phyloP scores from a whole-genome alignment of 495 filamentous ascomycete species.

The Podospora didyma region DNA sequence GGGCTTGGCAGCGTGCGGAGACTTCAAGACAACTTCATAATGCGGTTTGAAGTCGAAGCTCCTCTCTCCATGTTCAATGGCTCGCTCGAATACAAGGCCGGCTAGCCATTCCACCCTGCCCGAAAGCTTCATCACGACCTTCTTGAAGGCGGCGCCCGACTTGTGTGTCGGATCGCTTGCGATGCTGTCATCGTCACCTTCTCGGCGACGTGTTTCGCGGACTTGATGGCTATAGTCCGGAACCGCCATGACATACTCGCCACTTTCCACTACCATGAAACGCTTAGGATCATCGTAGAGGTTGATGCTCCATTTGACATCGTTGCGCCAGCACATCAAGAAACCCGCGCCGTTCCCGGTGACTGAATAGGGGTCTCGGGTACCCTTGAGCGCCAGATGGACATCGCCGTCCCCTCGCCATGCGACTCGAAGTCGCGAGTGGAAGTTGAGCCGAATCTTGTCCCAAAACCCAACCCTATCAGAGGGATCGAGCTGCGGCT shows the following conservation, averaged over 20 bases:
- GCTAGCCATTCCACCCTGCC: slow-evolving; percentile 89
- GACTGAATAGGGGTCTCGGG: slow-evolving; percentile 89
- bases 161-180: slow-evolving; percentile 63
- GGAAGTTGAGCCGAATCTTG: slow-evolving; percentile 91
- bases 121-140: slow-evolving; percentile 96
- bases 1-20: slow-evolving; percentile 66
- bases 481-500: slow-evolving; percentile 87
- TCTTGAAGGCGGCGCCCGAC: slow-evolving; percentile 81
- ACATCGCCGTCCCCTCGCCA: slow-evolving; percentile 97
- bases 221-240: slow-evolving; percentile 91
- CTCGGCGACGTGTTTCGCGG: slow-evolving; percentile 56
- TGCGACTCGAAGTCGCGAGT: slow-evolving; percentile 81
- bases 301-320: slow-evolving; percentile 82
- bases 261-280: slow-evolving; percentile 94
- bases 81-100: slow-evolving; percentile 87
- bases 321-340: slow-evolving; percentile 94
- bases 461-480: slow-evolving; percentile 98
- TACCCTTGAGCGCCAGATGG: slow-evolving; percentile 87
- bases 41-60: slow-evolving; percentile 88
- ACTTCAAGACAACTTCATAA: slow-evolving; percentile 83
- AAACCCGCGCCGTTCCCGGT: slow-evolving; percentile 92
- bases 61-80: slow-evolving; percentile 57
- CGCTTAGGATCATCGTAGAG: slow-evolving; percentile 78
- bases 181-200: slow-evolving; percentile 59
- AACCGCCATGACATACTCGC: slow-evolving; percentile 88